Percentiles rank a stretch among this genome's conserved stretches.
Evolutionary conservation across 2,329 filamentous ascomycete species (phyloP).

Genomic region (Botrytis hyacinthi): DNA sequence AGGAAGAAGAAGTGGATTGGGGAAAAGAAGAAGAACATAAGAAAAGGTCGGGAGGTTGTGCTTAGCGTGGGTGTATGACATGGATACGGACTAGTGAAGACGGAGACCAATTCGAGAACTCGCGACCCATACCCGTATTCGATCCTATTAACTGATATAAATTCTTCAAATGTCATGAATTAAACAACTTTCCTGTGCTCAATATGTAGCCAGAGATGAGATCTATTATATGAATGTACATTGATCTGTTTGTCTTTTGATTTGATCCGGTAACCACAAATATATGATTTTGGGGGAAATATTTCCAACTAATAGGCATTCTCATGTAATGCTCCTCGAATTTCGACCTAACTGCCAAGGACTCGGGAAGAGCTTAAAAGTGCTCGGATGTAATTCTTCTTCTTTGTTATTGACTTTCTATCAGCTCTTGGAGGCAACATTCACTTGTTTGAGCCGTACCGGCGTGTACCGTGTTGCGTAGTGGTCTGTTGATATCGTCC

Average conservation of each 20-base stretch:
- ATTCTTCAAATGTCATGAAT: neutral
- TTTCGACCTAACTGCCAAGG: constrained; percentile 4
- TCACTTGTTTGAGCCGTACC: neutral
- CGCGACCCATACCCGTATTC: constrained; percentile 18
- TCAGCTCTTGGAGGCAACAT: no score
- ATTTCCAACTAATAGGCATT: constrained; percentile 10
- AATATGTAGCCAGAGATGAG: constrained; percentile 51
- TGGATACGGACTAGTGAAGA: constrained; percentile 17
- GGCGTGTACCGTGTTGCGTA: neutral
- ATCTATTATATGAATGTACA: constrained; percentile 44
- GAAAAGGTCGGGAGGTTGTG: constrained; percentile 17
- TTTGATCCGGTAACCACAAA: constrained; percentile 27
- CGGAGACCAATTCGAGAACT: constrained; percentile 20
- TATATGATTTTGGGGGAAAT: constrained; percentile 13
- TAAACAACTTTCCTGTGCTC: constrained; percentile 60
- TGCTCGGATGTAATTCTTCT: constrained; percentile 8
- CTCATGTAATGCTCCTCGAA: constrained; percentile 19
- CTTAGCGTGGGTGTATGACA: constrained; percentile 34
- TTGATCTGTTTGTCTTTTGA: constrained; percentile 31
- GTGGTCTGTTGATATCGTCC: constrained; percentile 3
- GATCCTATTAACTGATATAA: neutral
- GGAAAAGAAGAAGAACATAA: constrained; percentile 20
- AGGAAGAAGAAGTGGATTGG: constrained; percentile 38
- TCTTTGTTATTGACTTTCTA: constrained; percentile 7
- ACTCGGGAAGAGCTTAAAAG: neutral